phyloP scores from a whole-genome alignment of 1,139 yeast genomes.

The Zygosaccharomyces sapae region DNA sequence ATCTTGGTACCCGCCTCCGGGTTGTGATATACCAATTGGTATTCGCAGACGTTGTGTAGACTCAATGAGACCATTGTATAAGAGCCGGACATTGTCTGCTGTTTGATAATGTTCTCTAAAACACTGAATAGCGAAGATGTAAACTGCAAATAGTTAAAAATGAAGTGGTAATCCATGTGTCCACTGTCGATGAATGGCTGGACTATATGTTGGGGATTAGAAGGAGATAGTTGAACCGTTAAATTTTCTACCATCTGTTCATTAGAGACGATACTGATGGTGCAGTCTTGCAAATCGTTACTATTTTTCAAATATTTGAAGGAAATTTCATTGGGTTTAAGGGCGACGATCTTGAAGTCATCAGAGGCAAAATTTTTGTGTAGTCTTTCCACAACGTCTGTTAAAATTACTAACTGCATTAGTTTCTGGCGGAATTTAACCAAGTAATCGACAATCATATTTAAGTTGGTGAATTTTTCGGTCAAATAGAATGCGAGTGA shows the following conservation, averaged over 20 bases:
- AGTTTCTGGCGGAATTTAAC: constrained; percentile 32
- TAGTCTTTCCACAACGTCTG: constrained; percentile 35
- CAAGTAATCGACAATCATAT: constrained; percentile 30
- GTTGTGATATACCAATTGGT: constrained; percentile 29
- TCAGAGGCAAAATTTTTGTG: constrained; percentile 34
- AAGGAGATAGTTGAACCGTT: constrained; percentile 30
- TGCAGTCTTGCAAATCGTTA: constrained; percentile 32
- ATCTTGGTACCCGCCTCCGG: constrained; percentile 28
- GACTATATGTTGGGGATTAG: constrained; percentile 35
- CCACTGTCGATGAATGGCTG: constrained; percentile 33
- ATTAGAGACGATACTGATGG: constrained; percentile 30
- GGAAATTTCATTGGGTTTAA: constrained; percentile 35
- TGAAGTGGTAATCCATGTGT: constrained; percentile 32
- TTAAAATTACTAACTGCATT: constrained; percentile 34
- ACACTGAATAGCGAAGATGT: constrained; percentile 34
- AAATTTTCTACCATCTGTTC: constrained; percentile 30
- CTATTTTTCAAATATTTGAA: constrained; percentile 34
- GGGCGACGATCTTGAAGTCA: constrained; percentile 31
- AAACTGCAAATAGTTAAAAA: constrained; percentile 36
- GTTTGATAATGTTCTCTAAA: constrained; percentile 22
- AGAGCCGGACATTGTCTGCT: constrained; percentile 10
- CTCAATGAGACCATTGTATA: constrained; percentile 25
- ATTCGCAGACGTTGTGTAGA: constrained; percentile 32
- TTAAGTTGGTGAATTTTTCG: constrained; percentile 30
- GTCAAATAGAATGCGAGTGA: constrained; percentile 30